Evolutionary conservation across 108 stramenopile genomes (phyloP).

Genomic region (Nannochloropsis oceanica): DNA sequence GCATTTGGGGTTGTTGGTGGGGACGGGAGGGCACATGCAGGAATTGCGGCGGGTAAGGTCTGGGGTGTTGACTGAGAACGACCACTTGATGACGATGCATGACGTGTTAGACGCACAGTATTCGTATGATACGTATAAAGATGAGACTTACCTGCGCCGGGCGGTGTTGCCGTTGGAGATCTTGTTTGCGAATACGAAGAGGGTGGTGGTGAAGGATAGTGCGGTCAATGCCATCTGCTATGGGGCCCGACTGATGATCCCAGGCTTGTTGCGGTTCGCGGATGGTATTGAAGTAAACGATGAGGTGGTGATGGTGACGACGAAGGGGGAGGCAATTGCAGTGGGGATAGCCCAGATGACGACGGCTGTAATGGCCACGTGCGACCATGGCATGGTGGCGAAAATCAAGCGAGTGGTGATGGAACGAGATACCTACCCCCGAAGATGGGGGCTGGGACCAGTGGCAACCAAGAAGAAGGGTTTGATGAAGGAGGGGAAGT

Average conservation of each 20-base stretch:
- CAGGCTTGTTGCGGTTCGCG: constrained; percentile 91
- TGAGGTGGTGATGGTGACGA: constrained; percentile 98
- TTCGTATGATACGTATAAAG: constrained; percentile 91
- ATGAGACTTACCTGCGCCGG: constrained; percentile 92
- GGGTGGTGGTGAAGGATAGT: constrained; percentile 97
- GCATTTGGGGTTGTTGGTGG: constrained; percentile 85
- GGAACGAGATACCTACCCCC: constrained; percentile 98
- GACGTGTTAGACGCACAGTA: constrained; percentile 99
- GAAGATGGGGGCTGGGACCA: constrained; percentile 97
- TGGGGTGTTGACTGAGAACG: constrained; percentile 69
- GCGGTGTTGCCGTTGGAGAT: constrained; percentile 94
- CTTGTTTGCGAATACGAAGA: constrained; percentile 86
- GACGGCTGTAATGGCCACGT: constrained; percentile 95
- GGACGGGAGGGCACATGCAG: constrained; percentile 99
- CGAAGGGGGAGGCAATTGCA: constrained; percentile 98
- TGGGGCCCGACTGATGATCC: constrained; percentile 99
- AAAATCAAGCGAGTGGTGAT: constrained; percentile 99
- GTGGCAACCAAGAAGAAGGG: constrained; percentile 94
- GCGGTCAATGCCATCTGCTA: constrained; percentile 99
- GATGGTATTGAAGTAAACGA: constrained; percentile 89
- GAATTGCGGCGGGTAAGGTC: constrained; percentile 90
- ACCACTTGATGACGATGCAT: constrained; percentile 96
- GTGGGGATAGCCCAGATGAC: constrained; percentile 99
- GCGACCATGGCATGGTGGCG: constrained; percentile 97
- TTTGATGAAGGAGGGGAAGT: constrained; percentile 90